Evolutionary conservation across 2,329 filamentous ascomycete genomes (phyloP).

Genomic region (Stagonosporopsis chrysanthemi): DNA sequence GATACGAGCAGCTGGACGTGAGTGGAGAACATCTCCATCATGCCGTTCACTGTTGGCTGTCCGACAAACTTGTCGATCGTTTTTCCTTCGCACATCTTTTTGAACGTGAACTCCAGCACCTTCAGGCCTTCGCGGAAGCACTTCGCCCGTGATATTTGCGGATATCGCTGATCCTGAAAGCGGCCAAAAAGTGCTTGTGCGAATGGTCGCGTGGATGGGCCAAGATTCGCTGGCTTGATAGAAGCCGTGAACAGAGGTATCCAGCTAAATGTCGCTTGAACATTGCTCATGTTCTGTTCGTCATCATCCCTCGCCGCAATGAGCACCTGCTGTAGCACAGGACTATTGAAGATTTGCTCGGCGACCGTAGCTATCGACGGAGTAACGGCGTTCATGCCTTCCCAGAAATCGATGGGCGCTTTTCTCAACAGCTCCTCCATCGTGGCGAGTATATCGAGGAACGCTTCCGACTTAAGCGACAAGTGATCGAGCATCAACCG

Average conservation of each 20-base stretch:
- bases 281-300: conserved; percentile 64
- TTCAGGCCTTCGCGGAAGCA: conserved; percentile 67
- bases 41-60: conserved; percentile 58
- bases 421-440: conserved; percentile 76
- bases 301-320: conserved; percentile 52
- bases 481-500: conserved; percentile 71
- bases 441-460: conserved; percentile 74
- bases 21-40: conserved; percentile 70
- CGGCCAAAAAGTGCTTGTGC: conserved; percentile 76
- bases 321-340: conserved; percentile 68
- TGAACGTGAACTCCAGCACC: conserved; percentile 47
- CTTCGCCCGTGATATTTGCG: conserved; percentile 65
- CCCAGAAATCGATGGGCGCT: conserved; percentile 84
- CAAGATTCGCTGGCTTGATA: conserved; percentile 75
- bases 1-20: conserved; percentile 57
- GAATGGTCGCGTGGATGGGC: conserved; percentile 81
- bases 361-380: conserved; percentile 80
- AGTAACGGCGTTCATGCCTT: conserved; percentile 81
- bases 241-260: conserved; percentile 79
- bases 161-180: conserved; percentile 64
- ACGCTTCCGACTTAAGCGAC: conserved; percentile 57
- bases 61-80: conserved; percentile 48
- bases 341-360: conserved; percentile 82
- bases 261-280: conserved; percentile 76
- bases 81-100: conserved; percentile 44